Evolutionary conservation across 805 yeast species (phyloP), one percentile per base, ranked within the genome.

Genomic region (Starmerella kuoi): DNA sequence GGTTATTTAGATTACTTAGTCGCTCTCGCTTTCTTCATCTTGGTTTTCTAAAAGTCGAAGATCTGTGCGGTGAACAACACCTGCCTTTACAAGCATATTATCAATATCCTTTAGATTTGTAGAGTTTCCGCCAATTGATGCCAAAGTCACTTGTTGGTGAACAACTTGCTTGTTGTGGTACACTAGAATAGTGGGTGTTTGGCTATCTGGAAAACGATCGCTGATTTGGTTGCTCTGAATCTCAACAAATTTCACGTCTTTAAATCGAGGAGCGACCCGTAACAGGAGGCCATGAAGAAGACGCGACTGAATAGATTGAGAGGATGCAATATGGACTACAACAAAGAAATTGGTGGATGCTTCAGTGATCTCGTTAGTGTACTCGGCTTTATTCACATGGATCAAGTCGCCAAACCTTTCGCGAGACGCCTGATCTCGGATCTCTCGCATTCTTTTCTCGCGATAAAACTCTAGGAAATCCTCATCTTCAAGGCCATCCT

Each of bases 201-300:
- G 87, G 25, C 71, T 59, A 21, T 83, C 88, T 2, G 98, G 96
- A 60, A 87, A 91, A 56, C 79, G 77, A 55, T 88, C 97, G 50
- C 87, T 80, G 40, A 96, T 94, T 60, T 95, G 76, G 45, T 74
- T 70, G 20, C 83, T 95, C n/a, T 82, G 79, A 37, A 91, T 91
- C 53, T 91, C 95, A 33, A 85, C 88, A 57, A 91, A 82, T 61
- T 91, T 91, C 52, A 88, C 62, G 55, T 91, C 95, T 19, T 74
- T 72, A 58, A 74, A 88, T 54, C 74, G 79, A 2, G 62, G 56
- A 0, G 97, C 91, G 14, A 76, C 58, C 14, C 68, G 61, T 9
- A 57, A 55, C 50, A 81, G 67, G n/a, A 84, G 55, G 2, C 75
- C 70, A 0, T 76, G 63, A 36, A 88, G 63, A 9, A 87, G 62